Evolutionary conservation across 768 basidiomycete genomes (phyloP), one percentile per base, ranked within the genome.

Genomic region (Naematelia aurantialba): DNA sequence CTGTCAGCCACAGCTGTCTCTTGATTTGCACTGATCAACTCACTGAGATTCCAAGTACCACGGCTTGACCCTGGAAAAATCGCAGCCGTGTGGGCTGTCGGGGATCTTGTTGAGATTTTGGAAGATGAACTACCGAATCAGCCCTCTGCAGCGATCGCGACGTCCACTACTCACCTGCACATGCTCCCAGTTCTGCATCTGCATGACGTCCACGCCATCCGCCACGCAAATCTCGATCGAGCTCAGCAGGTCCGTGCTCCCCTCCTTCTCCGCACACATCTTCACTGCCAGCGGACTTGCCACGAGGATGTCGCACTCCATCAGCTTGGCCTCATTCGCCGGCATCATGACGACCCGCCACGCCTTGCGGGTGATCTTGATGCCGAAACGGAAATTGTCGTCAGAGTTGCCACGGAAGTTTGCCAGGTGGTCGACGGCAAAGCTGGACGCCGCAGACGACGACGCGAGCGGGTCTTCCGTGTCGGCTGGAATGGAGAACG

Each of bases 171-270:
- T 31, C 72, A 90, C 93, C 82, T 96, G 89, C 19, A 93, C 83
- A 70, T 98, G 96, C 39, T 97, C 92, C 96, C 96, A 99, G 69
- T 99, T 99, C 79, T 98, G 96, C 96, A 98, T 98, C 2, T 85
- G 83, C 67, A 98, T 82, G 2, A 87, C 87, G 75, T 98, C 91
- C 81, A 90, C 81, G 70, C 96, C 92, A 75, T 98, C 96, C 14
- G 90, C 81, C n/a, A 98, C 79, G 21, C 91, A 78, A 4, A 98
- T 78, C 72, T 99, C 96, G 56, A 99, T 88, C 2, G 91, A 94
- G 11, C 89, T 89, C 52, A 99, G 80, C 74, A 94, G 91, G 78
- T 99, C 96, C 11, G 85, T 85, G 66, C 60, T 93, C 89, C 88
- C 87, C 74, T 99, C 91, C 75, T 91, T 96, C 77, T 98, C 94